Evolutionary conservation across 176 grass and related monocot genomes (phyloP).

Genomic region (Phragmites australis): DNA sequence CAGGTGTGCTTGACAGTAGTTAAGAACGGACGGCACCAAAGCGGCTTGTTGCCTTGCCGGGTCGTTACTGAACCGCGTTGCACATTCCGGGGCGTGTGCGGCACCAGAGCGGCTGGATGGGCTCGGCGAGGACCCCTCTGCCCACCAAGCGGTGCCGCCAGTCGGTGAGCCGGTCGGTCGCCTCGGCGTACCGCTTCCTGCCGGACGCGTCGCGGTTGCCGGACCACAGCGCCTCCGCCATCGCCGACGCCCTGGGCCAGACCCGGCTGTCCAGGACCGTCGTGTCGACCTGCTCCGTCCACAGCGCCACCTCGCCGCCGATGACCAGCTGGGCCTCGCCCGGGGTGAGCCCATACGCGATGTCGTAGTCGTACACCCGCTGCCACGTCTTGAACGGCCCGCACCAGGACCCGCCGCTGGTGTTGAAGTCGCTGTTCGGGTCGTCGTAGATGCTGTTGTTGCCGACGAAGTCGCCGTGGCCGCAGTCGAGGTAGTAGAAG

Average conservation of each 20-base stretch:
- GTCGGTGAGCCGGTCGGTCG: conserved; percentile 79
- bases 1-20: background rate
- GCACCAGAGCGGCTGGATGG: conserved; percentile 94
- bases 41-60: too few species aligned
- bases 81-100: conserved; percentile 72
- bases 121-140: conserved; percentile 72
- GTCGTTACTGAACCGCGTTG: conserved; percentile 52
- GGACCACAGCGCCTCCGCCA: conserved; percentile 85
- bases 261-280: conserved; percentile 63
- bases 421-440: conserved; percentile 49
- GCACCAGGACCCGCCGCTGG: conserved; percentile 77
- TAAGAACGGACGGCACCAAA: background rate
- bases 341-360: conserved; percentile 61
- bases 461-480: conserved; percentile 68
- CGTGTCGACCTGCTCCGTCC: conserved; percentile 79
- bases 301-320: conserved; percentile 90
- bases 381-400: conserved; percentile 91
- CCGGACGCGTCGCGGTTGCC: conserved; percentile 71
- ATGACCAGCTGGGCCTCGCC: conserved; percentile 64
- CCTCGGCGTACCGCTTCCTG: conserved; percentile 66
- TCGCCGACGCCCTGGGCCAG: conserved; percentile 75
- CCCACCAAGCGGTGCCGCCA: conserved; percentile 84
- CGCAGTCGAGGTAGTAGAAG: conserved; percentile 98
- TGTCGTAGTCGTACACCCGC: conserved; percentile 91
- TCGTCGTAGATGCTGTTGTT: conserved; percentile 76